Conservation (phyloP, 139 green algal genomes). For the Coelastrella sp. region DNA sequence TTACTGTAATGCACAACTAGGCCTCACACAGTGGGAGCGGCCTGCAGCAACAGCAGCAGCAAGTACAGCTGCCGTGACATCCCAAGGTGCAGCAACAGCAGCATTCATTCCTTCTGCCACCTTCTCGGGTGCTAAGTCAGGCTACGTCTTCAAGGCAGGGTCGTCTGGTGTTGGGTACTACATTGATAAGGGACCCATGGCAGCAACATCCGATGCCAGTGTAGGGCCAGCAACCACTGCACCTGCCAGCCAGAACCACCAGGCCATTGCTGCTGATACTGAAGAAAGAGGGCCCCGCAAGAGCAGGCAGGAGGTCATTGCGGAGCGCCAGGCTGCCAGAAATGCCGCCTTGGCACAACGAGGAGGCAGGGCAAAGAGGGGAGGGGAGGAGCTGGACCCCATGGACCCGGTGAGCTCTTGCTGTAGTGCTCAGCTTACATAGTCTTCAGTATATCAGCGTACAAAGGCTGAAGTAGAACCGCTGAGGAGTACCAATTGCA, state of each 20-base stretch:
- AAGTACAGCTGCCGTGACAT: neutral
- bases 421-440: no score
- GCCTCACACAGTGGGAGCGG: conserved; percentile 66
- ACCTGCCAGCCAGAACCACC: no score
- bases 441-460: no score
- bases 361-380: conserved; percentile 6
- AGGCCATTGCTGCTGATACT: neutral
- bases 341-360: conserved; percentile 31
- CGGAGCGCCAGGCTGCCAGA: conserved; percentile 41
- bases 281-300: neutral
- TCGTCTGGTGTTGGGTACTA: conserved; percentile 47
- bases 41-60: conserved; percentile 17
- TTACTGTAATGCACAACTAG: conserved; percentile 63
- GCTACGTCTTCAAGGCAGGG: conserved; percentile 79
- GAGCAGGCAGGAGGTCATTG: conserved; percentile 43
- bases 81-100: neutral
- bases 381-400: conserved; percentile 61
- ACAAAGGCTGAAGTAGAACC: no score
- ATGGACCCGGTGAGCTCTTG: conserved; percentile 71
- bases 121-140: conserved; percentile 66
- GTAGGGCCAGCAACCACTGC: neutral
- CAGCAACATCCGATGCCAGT: neutral
- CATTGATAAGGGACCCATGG: neutral
- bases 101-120: conserved; percentile 49
- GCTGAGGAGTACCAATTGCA: no score